Evolutionary conservation across 305 asterid genomes (phyloP), one percentile per base, ranked within the genome.

Genomic region (Fraxinus greggii): DNA sequence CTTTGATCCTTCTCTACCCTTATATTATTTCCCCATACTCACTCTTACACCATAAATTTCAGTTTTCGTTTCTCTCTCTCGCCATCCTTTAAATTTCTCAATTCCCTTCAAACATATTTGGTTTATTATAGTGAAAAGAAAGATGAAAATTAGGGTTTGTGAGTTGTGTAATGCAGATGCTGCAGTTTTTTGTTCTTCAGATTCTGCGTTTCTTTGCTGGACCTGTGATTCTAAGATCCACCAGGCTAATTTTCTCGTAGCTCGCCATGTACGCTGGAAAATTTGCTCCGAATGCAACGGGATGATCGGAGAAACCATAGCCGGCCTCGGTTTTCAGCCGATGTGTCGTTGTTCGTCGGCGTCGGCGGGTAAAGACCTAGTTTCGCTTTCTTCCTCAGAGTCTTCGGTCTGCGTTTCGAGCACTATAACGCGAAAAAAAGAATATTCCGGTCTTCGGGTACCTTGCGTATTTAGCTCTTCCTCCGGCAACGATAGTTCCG

Each of bases 161-260:
- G 94, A 87, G 85, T 88, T 90, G 12, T 90, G 97, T 82, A 32
- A 72, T 28, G 88, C 78, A 0, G 80, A 72, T 19, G 94, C 93
- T 28, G 77, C 86, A 35, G 75, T 89, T 0, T 92, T 56, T 79
- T 92, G 97, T 78, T 78, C 91, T 7, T 86, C 97, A 35, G 97
- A 92, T 88, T 65, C 86, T 0, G 94, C 97, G 5, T 89, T 88
- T 67, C 91, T 92, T 3, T 92, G 97, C 87, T 21, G 72, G 74
- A 40, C 7, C 74, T 92, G 97, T 78, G 97, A 92, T 40, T 84
- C 85, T 1, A 82, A 84, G 38, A 91, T 90, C 15, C 97, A 92
- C 89, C 35, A 59, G 15, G 94, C 91, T 1, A 92, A 92, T 61
- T 88, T 89, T 85, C 93, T 92, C 80, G 94, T 90, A 0, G 91